These are phyloP conservation scores for Huntiella decipiens DNA, from an alignment of 2,329 filamentous ascomycete genomes.

Conservation along the genomic window DNA sequence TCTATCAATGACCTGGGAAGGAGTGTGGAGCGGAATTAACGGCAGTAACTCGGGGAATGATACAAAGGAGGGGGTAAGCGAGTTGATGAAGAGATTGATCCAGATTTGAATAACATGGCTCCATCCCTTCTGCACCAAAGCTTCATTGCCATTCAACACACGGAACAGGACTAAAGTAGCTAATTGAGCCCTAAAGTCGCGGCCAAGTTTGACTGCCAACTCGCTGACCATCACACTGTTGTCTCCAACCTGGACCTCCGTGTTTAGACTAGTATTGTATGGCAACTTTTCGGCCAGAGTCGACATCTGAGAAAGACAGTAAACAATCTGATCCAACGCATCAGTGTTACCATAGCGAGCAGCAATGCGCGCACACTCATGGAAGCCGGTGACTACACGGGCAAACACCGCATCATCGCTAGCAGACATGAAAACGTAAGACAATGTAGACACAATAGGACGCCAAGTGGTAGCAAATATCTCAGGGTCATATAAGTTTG, in stretches of 20 bases:
- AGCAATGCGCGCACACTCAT: conserved; percentile 87
- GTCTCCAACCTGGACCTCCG: conserved; percentile 80
- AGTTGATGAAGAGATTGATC: conserved; percentile 91
- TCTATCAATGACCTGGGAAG: conserved; percentile 82
- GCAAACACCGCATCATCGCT: conserved; percentile 92
- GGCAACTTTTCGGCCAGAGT: conserved; percentile 59
- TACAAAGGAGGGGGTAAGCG: conserved; percentile 69
- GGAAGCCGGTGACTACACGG: conserved; percentile 81
- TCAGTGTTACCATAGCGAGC: conserved; percentile 67
- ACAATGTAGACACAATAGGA: conserved; percentile 81
- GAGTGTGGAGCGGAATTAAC: conserved; percentile 73
- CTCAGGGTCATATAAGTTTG: conserved; percentile 88
- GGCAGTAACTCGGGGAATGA: conserved; percentile 37
- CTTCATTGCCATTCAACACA: conserved; percentile 71
- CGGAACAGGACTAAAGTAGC: conserved; percentile 91
- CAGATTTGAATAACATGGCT: conserved; percentile 74
- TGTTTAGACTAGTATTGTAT: conserved; percentile 76
- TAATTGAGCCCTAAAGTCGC: conserved; percentile 83
- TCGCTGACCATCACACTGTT: conserved; percentile 98
- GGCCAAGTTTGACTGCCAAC: conserved; percentile 83
- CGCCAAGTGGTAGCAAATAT: conserved; percentile 97
- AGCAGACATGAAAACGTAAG: conserved; percentile 97
- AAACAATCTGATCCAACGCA: conserved; percentile 81
- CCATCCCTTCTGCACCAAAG: conserved; percentile 58
- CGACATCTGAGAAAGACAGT: conserved; percentile 76